Conservation (phyloP, 805 yeast species). For the Pichia ethanolica region DNA sequence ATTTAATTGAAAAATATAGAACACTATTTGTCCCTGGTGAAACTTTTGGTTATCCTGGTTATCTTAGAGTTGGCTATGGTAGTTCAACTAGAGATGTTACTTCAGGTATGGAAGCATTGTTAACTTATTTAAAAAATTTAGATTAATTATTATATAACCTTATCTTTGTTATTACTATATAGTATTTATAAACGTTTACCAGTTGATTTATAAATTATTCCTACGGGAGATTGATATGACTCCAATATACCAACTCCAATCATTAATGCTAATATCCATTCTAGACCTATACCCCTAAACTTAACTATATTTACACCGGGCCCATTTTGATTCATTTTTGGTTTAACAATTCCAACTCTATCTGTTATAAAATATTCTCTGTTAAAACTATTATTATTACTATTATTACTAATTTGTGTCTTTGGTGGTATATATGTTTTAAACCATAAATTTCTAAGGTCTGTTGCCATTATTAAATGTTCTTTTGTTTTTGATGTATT, state of each 20-base stretch:
- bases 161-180: too few relatives aligned
- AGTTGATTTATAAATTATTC: constrained; percentile 4
- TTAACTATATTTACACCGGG: constrained; percentile 7
- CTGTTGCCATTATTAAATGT: neutral
- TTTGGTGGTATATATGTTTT: neutral
- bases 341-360: constrained; percentile 1
- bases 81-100: constrained; percentile 22
- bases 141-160: too few relatives aligned
- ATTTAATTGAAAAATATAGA: constrained; percentile 29
- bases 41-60: constrained; percentile 35
- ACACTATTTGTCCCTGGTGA: constrained; percentile 45
- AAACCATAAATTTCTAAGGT: constrained; percentile 2
- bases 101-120: neutral
- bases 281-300: constrained; percentile 7
- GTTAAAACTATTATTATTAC: neutral
- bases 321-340: neutral
- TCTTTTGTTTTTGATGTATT: neutral
- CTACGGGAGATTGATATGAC: constrained; percentile 1
- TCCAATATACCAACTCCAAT: constrained; percentile 5
- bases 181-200: constrained; percentile 25
- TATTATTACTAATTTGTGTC: neutral
- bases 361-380: constrained; percentile 4
- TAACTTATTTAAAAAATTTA: constrained; percentile 22
- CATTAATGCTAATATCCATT: constrained; percentile 7
- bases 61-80: constrained; percentile 42